Base-by-base conservation (phyloP, 129 eudicot species). In the Artemisia annua region DNA sequence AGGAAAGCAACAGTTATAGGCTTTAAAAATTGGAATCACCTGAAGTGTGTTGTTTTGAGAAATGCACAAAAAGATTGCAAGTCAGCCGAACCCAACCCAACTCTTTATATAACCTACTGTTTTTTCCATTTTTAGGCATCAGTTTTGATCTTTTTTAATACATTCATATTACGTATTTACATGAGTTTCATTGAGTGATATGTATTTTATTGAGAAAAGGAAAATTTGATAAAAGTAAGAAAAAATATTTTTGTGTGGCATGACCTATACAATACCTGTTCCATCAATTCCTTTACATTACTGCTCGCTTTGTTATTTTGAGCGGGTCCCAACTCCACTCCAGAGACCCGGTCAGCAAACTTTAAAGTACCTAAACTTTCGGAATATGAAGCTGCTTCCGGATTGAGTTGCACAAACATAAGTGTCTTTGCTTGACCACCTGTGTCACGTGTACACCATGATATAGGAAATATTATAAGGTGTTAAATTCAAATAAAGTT, bases 381-480 rank as follows among this genome's bases (percentile, higher is more conserved):
- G 52, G 83, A 64, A 77, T 69, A 86, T 1, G 94, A 88, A 59
- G 43, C 39, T 48, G 69, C 75, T 50, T 95, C 99, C 12, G 99
- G 97, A 75, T 88, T 91, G 8, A 95, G 86, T 73, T 95, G 96
- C 76, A 95, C 97, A 73, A 95, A 86, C 99, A 95, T 95, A 52
- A 95, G 96, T 52, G 99, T 91, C 90, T 95, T 95, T 66, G 99
- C 99, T 49, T 87, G 91, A 32, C 99, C 99, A 75, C 99, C 99
- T 95, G 87, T 64, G 78, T 22, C 63, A 76, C 61, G 17, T 48
- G 28, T 53, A 50, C 7, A 66, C 17, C 28, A 43, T 20, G 22
- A 11, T 61, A 72, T 35, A 58, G 11, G 51, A 4, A 39, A 6
- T 35, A 17, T 56, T 71, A 20, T 19, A 54, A 30, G 11, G 46